Evolutionary conservation across 768 basidiomycete genomes (phyloP).

Genomic region (Sutorius australiensis): DNA sequence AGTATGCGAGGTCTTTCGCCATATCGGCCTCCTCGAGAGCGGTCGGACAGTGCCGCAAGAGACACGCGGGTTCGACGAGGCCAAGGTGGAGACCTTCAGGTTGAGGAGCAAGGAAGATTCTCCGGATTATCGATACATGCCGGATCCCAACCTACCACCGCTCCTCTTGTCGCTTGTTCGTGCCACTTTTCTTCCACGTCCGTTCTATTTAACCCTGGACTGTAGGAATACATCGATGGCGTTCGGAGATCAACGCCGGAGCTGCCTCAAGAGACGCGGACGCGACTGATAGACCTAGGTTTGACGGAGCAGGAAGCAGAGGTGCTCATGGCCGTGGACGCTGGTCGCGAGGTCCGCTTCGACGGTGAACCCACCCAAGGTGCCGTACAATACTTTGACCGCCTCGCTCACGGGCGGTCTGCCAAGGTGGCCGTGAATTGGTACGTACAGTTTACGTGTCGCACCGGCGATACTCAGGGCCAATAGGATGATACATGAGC

Average conservation of each 20-base stretch:
- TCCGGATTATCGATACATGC: constrained; percentile 97
- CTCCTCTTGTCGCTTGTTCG: constrained; percentile 53
- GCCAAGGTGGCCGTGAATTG: constrained; percentile 81
- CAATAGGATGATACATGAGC: constrained; percentile 81
- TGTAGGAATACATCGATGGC: constrained; percentile 58
- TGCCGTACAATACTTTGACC: constrained; percentile 80
- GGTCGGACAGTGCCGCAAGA: constrained; percentile 63
- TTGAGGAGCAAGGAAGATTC: constrained; percentile 90
- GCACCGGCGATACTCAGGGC: neutral
- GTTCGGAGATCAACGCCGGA: constrained; percentile 63
- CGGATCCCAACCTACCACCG: constrained; percentile 88
- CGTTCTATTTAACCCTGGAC: neutral
- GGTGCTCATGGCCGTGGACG: constrained; percentile 71
- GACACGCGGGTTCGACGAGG: constrained; percentile 87
- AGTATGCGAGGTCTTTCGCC: constrained; percentile 84
- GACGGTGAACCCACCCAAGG: constrained; percentile 53
- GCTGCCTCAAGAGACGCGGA: constrained; percentile 62
- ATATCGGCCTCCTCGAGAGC: constrained; percentile 53
- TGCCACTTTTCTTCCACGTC: constrained; percentile 5
- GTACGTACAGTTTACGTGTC: constrained; percentile 38
- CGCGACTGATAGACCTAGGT: constrained; percentile 52
- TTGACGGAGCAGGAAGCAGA: constrained; percentile 66
- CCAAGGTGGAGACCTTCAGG: constrained; percentile 73
- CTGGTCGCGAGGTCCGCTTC: constrained; percentile 55
- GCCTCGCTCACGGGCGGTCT: constrained; percentile 49